Evolutionary conservation across 768 basidiomycete genomes (phyloP), one percentile per base, ranked within the genome.

Genomic region (Suillus lakei): DNA sequence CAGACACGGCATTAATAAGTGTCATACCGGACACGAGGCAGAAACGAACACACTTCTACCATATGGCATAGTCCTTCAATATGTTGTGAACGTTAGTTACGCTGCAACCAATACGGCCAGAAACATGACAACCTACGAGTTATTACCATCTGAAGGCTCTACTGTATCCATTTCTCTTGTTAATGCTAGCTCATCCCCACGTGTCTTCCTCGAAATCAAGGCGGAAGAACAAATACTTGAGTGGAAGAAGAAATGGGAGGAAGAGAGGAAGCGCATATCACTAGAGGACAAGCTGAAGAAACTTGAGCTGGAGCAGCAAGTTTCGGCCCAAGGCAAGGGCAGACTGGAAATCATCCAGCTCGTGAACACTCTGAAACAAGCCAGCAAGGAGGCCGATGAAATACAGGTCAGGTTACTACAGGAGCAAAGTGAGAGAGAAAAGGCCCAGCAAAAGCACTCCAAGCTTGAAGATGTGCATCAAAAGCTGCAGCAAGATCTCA

Each of bases 71-170:
- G 65, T 63, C 51, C 59, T 48, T 48, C 55, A 61, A 60, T 32
- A 76, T 72, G 72, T 71, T 69, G 60, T 70, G 63, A 66, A 63
- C 67, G 67, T 64, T 68, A 62, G 59, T 64, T 59, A 43, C 51
- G 62, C 65, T 60, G 67, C 64, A 66, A 69, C 71, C 67, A 66
- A 68, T 67, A 68, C 71, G 55, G 67, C 73, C 26, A 76, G 78
- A 76, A 75, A 73, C 73, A 60, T 69, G 65, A 68, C 76, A 44
- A 73, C 73, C 30, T 65, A 75, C 53, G 70, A 65, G 26, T 70
- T 72, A 23, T 66, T 71, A 10, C 73, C 73, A 23, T 76, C 72
- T 50, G 73, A 67, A 62, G 70, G 70, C 62, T 77, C 66, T 67
- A 66, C 70, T 48, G 46, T 75, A 60, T 73, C 76, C 36, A 46